Evolutionary conservation across 306 rosid genomes (phyloP), one percentile per base, ranked within the genome.

Genomic region (Arachis stenosperma): DNA sequence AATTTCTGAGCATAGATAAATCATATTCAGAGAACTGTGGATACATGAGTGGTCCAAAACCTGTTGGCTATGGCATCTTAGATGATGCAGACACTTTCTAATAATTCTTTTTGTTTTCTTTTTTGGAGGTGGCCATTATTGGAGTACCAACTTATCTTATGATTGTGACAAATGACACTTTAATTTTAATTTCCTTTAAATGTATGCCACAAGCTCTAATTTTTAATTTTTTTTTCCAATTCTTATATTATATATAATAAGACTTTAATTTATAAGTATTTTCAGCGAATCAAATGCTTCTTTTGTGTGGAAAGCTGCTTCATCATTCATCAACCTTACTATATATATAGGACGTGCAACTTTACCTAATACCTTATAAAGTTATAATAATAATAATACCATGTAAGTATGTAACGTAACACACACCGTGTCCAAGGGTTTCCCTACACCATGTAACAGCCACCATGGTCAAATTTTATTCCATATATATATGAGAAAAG

Each of bases 261-360:
- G 27, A 22, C 27, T 22, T 22, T 22, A 22, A 22, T 22, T 67
- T 60, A 29, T 2, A 59, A 37, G 52, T 37, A 29, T 44, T 44
- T 44, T 17, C n/a, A 70, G 61, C 69, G 73, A 81, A 81, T 81
- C 75, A 76, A 70, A 75, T 65, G 70, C 75, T 65, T 29, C 70
- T 2, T 47, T 48, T 37, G 56, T 17, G 79, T 68, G 61, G 55
- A 53, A 48, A 61, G 9, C 58, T 6, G 27, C 14, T 48, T 48
- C 14, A 48, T 3, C 14, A 5, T 1, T 9, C 37, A 22, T 33
- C 65, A 42, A 12, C 44, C 50, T 33, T 15, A 11, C 17, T 29
- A 51, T 51, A 51, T 47, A 47, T 3, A 46, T 73, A 40, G 29
- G 0, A 56, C 12, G 41, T 51, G 70, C 9, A 5, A 36, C 52